Percentiles rank a stretch among this genome's conserved stretches.
Evolutionary conservation across 805 yeast species (phyloP).

Genomic region (Wickerhamomyces xylosicus): DNA sequence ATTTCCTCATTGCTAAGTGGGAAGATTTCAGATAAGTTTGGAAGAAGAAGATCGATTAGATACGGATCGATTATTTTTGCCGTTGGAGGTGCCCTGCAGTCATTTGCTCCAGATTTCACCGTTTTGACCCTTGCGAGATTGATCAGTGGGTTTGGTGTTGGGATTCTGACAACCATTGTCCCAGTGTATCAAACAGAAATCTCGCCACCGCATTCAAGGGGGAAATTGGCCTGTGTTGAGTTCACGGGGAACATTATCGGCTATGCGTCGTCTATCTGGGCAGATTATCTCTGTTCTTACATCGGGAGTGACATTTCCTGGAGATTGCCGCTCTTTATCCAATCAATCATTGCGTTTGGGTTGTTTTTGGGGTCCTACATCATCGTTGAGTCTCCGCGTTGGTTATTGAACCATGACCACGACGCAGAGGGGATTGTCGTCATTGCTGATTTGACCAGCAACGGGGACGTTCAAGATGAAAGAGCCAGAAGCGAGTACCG

Average conservation of each 20-base stretch:
- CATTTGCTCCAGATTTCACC: conserved; percentile 42
- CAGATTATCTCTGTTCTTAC: conserved; percentile 67
- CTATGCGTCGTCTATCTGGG: conserved; percentile 78
- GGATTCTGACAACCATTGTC: conserved; percentile 71
- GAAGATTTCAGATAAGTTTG: conserved; percentile 64
- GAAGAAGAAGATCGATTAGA: conserved; percentile 70
- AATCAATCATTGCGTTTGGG: conserved; percentile 61
- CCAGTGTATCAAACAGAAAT: conserved; percentile 87
- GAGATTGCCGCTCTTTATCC: conserved; percentile 72
- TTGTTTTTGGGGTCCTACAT: conserved; percentile 66
- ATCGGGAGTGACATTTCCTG: conserved; percentile 54
- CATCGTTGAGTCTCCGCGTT: conserved; percentile 83
- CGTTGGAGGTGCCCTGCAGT: conserved; percentile 69
- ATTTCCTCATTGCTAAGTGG: conserved; percentile 74
- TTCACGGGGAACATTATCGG: conserved; percentile 83
- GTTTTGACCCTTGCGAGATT: conserved; percentile 66
- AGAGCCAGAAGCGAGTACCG: conserved; percentile 65
- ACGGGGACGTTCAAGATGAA: conserved; percentile 64
- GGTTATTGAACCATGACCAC: conserved; percentile 76
- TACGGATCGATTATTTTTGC: conserved; percentile 73
- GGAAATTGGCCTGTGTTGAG: conserved; percentile 76
- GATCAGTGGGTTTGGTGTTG: conserved; percentile 80
- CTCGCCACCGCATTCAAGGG: conserved; percentile 79
- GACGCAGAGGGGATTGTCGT: conserved; percentile 79
- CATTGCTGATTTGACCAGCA: conserved; percentile 72